Percentiles rank a stretch among this genome's conserved stretches.
Evolutionary conservation across 495 filamentous ascomycete genomes (phyloP).

Genomic region (Choiromyces venosus): DNA sequence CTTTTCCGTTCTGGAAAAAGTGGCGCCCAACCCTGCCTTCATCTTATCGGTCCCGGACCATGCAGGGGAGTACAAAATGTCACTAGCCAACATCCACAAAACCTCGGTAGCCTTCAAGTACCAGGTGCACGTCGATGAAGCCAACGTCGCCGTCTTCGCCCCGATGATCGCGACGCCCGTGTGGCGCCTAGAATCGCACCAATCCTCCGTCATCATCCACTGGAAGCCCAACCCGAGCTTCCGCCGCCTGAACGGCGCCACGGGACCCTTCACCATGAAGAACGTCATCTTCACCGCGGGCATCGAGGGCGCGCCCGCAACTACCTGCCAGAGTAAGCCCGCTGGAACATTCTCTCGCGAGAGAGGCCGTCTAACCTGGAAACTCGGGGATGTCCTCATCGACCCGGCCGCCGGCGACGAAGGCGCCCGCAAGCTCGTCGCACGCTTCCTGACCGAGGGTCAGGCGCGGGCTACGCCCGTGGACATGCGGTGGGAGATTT

Average conservation of each 20-base stretch:
- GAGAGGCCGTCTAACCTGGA: constrained; percentile 82
- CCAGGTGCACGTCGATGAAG: constrained; percentile 71
- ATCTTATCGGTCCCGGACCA: constrained; percentile 65
- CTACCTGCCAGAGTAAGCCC: constrained; percentile 66
- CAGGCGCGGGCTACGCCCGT: constrained; percentile 70
- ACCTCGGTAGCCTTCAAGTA: constrained; percentile 89
- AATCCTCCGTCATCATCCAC: constrained; percentile 73
- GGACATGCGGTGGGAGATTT: constrained; percentile 38
- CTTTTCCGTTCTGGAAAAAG: constrained; percentile 82
- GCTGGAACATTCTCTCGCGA: constrained; percentile 78
- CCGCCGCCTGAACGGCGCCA: constrained; percentile 38
- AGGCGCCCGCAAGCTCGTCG: constrained; percentile 41
- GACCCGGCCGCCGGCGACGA: constrained; percentile 54
- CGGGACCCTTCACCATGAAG: constrained; percentile 58
- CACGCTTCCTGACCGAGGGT: constrained; percentile 58
- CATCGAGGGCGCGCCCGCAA: constrained; percentile 63
- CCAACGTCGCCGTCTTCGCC: constrained; percentile 58
- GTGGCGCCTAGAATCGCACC: constrained; percentile 78
- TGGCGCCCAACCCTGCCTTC: constrained; percentile 90
- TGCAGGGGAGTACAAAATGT: constrained; percentile 74
- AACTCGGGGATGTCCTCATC: constrained; percentile 70
- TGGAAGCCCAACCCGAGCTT: constrained; percentile 81
- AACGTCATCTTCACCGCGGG: constrained; percentile 78
- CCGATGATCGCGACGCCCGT: constrained; percentile 72
- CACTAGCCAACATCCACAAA: constrained; percentile 62